These are phyloP conservation scores for Russula sp. DNA, from an alignment of 768 basidiomycete genomes.

Conservation along the genomic window DNA sequence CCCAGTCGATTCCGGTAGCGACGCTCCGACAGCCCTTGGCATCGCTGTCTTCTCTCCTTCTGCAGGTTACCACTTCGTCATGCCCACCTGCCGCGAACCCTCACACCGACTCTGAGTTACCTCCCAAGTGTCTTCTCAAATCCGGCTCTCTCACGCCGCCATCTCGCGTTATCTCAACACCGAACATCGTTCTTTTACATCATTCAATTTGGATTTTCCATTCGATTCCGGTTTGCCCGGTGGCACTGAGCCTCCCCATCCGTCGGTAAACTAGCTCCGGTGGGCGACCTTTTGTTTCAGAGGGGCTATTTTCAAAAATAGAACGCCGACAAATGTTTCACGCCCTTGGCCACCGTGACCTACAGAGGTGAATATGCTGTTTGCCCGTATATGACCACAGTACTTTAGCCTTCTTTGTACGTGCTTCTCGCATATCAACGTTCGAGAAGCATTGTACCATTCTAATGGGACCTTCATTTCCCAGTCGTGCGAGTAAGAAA, in stretches of 20 bases:
- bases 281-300: not conserved
- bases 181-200: not conserved
- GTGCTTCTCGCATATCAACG: not conserved
- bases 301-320: not conserved
- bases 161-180: slow-evolving; percentile 2
- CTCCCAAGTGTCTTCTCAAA: not conserved
- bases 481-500: not conserved
- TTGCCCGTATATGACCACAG: not conserved
- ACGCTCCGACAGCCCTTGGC: not conserved
- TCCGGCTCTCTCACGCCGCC: not conserved
- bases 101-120: not conserved
- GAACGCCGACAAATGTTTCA: not conserved
- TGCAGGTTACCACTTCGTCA: not conserved
- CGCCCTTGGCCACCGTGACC: not conserved
- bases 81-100: not conserved
- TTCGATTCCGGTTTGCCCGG: not conserved
- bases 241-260: not conserved
- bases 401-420: not conserved
- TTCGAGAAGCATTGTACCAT: not conserved
- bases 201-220: not conserved
- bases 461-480: not conserved
- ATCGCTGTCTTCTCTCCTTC: not conserved
- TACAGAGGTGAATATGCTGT: not conserved
- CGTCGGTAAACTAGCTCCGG: not conserved
- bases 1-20: not conserved